Percentiles rank a stretch among this genome's conserved stretches.
These are phyloP conservation scores for Calamus simplicifolius DNA, from an alignment of 176 grass and related monocot genomes.

Conservation along the genomic window DNA sequence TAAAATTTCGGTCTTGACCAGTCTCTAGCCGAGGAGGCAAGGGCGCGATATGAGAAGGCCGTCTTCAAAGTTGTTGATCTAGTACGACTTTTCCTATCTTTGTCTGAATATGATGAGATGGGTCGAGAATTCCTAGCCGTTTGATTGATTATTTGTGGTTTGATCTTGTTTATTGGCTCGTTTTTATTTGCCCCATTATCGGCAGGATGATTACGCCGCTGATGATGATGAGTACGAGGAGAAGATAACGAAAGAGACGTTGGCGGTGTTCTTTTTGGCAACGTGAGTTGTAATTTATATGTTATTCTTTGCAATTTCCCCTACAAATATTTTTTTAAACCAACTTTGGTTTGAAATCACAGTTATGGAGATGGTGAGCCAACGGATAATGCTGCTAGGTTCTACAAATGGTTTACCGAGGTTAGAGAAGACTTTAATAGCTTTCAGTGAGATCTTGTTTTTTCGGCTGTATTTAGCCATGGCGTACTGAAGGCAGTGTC, in stretches of 20 bases:
- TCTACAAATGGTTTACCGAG: slow-evolving; percentile 97
- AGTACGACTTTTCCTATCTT: slow-evolving; percentile 31
- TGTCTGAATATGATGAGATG: no score
- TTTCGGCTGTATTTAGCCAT: no score
- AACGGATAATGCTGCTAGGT: slow-evolving; percentile 91
- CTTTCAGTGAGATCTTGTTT: no score
- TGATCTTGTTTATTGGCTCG: not conserved
- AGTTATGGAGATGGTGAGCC: slow-evolving; percentile 93
- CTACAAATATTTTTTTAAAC: not conserved
- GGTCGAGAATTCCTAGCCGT: no score
- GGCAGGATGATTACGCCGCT: slow-evolving; percentile 77
- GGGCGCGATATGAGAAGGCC: slow-evolving; percentile 67
- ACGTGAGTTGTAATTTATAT: slow-evolving; percentile 37
- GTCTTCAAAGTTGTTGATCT: slow-evolving; percentile 91
- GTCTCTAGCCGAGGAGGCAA: slow-evolving; percentile 71
- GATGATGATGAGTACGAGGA: slow-evolving; percentile 75
- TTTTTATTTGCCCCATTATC: not conserved
- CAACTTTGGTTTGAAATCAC: slow-evolving; percentile 11
- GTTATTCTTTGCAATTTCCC: slow-evolving; percentile 1
- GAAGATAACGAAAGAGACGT: slow-evolving; percentile 74
- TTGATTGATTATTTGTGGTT: not conserved
- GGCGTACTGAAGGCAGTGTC: no score
- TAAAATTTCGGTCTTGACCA: slow-evolving; percentile 9
- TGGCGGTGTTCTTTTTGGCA: slow-evolving; percentile 67
- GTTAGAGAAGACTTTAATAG: slow-evolving; percentile 28